Percentiles rank a stretch among this genome's conserved stretches.
Evolutionary conservation across 164 flowering plant genomes (phyloP).

Genomic region (grape (Vitis vinifera)): DNA sequence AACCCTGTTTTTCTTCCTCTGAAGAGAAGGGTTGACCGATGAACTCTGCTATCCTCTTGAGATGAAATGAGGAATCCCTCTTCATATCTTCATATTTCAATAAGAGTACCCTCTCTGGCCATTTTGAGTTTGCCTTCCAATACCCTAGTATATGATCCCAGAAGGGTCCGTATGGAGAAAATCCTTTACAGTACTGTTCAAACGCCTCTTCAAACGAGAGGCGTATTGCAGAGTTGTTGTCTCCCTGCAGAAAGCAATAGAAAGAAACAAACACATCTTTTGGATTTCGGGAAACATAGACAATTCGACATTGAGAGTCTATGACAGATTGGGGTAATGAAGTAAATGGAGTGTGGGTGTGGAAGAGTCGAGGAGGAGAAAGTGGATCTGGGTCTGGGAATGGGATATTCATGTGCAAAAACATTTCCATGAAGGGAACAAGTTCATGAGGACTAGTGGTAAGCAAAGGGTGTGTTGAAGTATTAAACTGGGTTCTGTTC

Average conservation of each 20-base stretch:
- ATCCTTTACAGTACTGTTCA: not conserved
- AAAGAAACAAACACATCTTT: not conserved
- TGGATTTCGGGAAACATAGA: not conserved
- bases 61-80: not conserved
- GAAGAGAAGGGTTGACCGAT: too few species aligned
- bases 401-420: not conserved
- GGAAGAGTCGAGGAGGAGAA: too few species aligned
- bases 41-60: not conserved
- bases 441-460: slow-evolving; percentile 8
- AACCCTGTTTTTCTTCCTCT: not conserved
- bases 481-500: not conserved
- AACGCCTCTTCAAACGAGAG: not conserved
- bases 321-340: not conserved
- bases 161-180: not conserved
- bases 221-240: not conserved
- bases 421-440: slow-evolving; percentile 14
- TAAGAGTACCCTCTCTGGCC: not conserved
- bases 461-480: slow-evolving; percentile 2
- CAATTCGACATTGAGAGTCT: too few species aligned
- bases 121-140: not conserved
- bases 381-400: too few species aligned
- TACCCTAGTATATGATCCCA: too few species aligned
- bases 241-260: too few species aligned
- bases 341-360: too few species aligned
- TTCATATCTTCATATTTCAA: too few species aligned